Conservation (phyloP, 2,329 filamentous ascomycete genomes). For the Pseudocercospora cruenta region DNA sequence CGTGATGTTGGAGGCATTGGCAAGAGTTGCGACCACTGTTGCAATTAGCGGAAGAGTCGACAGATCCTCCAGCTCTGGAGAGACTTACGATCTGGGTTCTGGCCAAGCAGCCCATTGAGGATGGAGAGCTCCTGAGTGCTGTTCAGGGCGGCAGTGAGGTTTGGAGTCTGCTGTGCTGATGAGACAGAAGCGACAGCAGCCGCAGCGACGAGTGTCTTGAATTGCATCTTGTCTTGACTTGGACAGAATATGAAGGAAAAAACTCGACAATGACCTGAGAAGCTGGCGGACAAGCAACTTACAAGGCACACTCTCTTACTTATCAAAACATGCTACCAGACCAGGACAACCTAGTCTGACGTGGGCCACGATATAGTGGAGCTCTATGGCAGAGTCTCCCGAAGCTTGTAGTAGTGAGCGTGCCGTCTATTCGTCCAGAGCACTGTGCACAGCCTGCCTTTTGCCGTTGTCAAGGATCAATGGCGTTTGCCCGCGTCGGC, state of each 20-base stretch:
- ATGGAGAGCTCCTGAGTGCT: constrained; percentile 25
- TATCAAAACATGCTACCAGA: constrained; percentile 9
- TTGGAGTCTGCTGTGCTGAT: constrained; percentile 39
- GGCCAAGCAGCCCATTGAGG: constrained; percentile 20
- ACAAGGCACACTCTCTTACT: constrained; percentile 6
- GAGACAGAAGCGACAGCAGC: constrained; percentile 41
- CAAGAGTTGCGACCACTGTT: constrained; percentile 35
- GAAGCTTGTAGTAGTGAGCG: constrained; percentile 17
- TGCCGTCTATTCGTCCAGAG: constrained; percentile 15
- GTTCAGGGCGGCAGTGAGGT: constrained; percentile 43
- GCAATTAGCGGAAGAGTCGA: not conserved
- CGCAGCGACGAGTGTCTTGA: constrained; percentile 44
- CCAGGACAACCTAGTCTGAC: constrained; percentile 17
- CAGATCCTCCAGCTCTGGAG: not conserved
- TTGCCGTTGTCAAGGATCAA: constrained; percentile 13
- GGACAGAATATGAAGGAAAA: not conserved
- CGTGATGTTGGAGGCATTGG: constrained; percentile 56
- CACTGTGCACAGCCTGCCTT: constrained; percentile 20
- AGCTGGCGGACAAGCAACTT: not conserved
- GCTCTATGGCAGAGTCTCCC: constrained; percentile 11
- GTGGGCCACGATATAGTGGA: constrained; percentile 24
- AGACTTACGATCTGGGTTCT: constrained; percentile 21
- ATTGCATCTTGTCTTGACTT: constrained; percentile 40
- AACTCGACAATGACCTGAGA: constrained; percentile 3
- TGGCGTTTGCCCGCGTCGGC: constrained; percentile 7